Base-by-base conservation (phyloP, 345 rosid genomes). In the Rhizophora mangle region DNA sequence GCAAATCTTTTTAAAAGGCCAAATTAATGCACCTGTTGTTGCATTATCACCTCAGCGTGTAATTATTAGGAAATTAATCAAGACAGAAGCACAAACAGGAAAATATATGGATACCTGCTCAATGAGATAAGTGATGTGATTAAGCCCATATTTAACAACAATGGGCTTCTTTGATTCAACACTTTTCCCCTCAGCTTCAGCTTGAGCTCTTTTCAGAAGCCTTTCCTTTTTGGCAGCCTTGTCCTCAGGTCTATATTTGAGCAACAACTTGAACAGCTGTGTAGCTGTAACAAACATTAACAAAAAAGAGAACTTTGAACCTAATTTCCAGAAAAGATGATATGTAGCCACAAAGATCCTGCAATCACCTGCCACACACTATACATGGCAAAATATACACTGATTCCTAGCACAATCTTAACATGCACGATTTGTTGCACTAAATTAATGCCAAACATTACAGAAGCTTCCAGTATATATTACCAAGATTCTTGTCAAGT, bases 401-500 rank as follows among this genome's bases (percentile, higher is more conserved):
- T 11, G 2, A 20, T 29, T 1, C 46, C 49, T 5, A 20, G 49
- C 49, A 43, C 18, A 13, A 43, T 43, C 49, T 43, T 3, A 0
- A 22, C 31, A 18, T 57, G 53, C 6, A 56, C 22, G 22, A 53
- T 6, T 8, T 8, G 4, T 7, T 4, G 10, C 4, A 2, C 19
- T 43, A 43, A 43, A 43, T 43, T 43, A 13, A 43, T 43, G 15
- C 8, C 7, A 43, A 27, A 8, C 6, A 2, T 20, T 13, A 43
- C 8, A 1, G 34, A 8, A 34, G 29, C 16, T 60, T 49, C 72
- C 21, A 5, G 18, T 4, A 52, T 4, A 53, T 24, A 71, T 54
- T 72, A 89, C 97, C 97, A 4, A 87, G 85, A 59, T 89, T 89
- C 84, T 90, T 93, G 85, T 93, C 98, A 15, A 90, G 90, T 22